Conservation (phyloP, 768 basidiomycete genomes). For the Bullera alba region DNA sequence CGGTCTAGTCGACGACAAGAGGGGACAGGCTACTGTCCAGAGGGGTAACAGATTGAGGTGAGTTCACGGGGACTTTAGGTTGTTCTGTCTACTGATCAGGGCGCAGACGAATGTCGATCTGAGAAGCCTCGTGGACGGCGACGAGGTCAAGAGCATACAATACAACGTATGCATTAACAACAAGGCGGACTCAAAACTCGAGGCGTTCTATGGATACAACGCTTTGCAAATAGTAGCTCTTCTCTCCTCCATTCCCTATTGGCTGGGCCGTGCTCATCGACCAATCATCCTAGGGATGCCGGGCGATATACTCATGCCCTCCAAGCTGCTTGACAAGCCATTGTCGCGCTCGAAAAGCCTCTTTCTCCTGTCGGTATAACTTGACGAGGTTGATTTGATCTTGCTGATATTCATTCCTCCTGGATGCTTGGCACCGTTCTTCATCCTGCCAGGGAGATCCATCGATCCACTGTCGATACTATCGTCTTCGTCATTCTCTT, state of each 20-base stretch:
- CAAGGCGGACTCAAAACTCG: neutral
- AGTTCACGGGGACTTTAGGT: slow-evolving; percentile 4
- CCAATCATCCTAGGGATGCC: neutral
- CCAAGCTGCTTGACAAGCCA: slow-evolving; percentile 28
- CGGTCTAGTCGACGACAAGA: slow-evolving; percentile 54
- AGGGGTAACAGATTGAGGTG: slow-evolving; percentile 20
- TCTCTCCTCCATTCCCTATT: too few relatives aligned
- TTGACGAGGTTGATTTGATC: slow-evolving; percentile 10
- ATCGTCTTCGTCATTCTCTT: slow-evolving; percentile 6
- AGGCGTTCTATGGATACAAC: neutral
- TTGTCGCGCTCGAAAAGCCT: slow-evolving; percentile 18
- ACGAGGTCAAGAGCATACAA: neutral
- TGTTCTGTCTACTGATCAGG: neutral
- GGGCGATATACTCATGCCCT: slow-evolving; percentile 42
- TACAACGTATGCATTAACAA: neutral
- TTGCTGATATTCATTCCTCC: slow-evolving; percentile 11
- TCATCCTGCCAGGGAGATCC: slow-evolving; percentile 10
- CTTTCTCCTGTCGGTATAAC: slow-evolving; percentile 14
- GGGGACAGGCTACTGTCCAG: slow-evolving; percentile 47
- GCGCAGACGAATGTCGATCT: slow-evolving; percentile 19
- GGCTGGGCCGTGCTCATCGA: too few relatives aligned
- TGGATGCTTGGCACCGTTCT: neutral
- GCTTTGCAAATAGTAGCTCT: too few relatives aligned
- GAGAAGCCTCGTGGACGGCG: neutral
- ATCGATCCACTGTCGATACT: neutral